Evolutionary conservation across 2,329 filamentous ascomycete genomes (phyloP).

Genomic region (Pleomassaria siparia): DNA sequence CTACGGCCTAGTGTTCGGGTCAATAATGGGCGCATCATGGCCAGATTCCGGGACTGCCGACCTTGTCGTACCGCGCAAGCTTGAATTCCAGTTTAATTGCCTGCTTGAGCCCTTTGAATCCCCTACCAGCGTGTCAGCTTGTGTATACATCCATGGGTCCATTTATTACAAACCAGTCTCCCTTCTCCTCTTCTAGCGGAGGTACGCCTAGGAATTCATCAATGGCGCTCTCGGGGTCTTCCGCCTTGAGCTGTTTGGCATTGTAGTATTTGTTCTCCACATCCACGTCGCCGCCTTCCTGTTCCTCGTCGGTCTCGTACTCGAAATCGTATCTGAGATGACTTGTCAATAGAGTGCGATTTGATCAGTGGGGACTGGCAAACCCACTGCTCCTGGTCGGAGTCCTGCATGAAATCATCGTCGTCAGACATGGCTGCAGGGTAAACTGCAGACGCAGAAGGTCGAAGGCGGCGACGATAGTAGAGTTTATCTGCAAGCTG

Average conservation of each 20-base stretch:
- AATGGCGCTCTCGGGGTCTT: constrained; percentile 84
- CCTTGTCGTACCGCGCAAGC: constrained; percentile 83
- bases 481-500: background rate
- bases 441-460: constrained; percentile 2
- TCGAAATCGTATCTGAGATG: constrained; percentile 95
- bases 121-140: constrained; percentile 48
- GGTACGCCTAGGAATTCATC: constrained; percentile 91
- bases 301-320: constrained; percentile 91
- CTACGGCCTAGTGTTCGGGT: constrained; percentile 65
- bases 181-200: constrained; percentile 82
- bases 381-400: constrained; percentile 77
- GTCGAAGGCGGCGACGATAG: background rate
- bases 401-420: constrained; percentile 93
- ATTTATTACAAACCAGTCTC: constrained; percentile 69
- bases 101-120: constrained; percentile 97
- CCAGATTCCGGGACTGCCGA: constrained; percentile 36
- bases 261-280: constrained; percentile 99
- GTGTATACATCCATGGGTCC: background rate
- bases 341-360: constrained; percentile 12
- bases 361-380: constrained; percentile 13
- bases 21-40: constrained; percentile 11
- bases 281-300: constrained; percentile 83
- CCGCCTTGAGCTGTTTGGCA: constrained; percentile 91
- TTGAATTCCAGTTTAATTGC: constrained; percentile 97
- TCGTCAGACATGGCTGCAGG: constrained; percentile 70